These are phyloP conservation scores for Ascochyta rabiei DNA, from an alignment of 2,329 filamentous ascomycete species.

Conservation along the genomic window DNA sequence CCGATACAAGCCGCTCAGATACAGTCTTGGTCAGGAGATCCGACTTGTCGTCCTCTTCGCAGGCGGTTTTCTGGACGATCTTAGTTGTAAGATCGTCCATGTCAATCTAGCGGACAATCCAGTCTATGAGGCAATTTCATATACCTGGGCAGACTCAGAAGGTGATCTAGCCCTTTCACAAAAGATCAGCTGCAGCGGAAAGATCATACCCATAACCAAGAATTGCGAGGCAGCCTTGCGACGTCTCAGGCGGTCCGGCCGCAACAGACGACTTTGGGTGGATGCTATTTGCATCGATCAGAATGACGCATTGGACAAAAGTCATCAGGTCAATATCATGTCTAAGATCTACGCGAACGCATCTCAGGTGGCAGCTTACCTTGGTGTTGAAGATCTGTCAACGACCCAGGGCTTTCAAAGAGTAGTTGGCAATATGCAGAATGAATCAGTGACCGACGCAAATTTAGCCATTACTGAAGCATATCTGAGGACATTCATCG, in stretches of 20 bases:
- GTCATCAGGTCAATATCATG: slow-evolving; percentile 23
- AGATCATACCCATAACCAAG: slow-evolving; percentile 11
- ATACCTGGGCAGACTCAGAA: slow-evolving; percentile 23
- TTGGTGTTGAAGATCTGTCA: background rate
- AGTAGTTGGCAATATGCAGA: too few relatives aligned
- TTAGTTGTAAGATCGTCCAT: slow-evolving; percentile 16
- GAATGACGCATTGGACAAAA: slow-evolving; percentile 15
- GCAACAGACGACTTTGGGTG: slow-evolving; percentile 20
- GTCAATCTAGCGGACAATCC: slow-evolving; percentile 23
- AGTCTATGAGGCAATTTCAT: slow-evolving; percentile 29
- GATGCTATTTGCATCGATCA: slow-evolving; percentile 32
- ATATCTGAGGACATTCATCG: background rate
- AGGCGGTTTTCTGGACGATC: slow-evolving; percentile 3
- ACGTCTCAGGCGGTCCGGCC: slow-evolving; percentile 4
- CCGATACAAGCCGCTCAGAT: background rate
- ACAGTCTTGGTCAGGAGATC: slow-evolving; percentile 17
- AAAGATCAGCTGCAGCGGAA: background rate
- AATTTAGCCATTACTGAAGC: too few relatives aligned
- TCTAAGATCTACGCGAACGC: slow-evolving; percentile 15
- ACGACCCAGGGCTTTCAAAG: too few relatives aligned
- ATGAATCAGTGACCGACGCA: too few relatives aligned
- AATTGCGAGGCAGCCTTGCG: slow-evolving; percentile 20
- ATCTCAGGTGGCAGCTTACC: slow-evolving; percentile 3
- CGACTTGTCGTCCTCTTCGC: slow-evolving; percentile 15
- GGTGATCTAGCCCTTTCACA: background rate